Conservation (phyloP, 1,139 yeast genomes). For the Saccharomyces hybrid region DNA sequence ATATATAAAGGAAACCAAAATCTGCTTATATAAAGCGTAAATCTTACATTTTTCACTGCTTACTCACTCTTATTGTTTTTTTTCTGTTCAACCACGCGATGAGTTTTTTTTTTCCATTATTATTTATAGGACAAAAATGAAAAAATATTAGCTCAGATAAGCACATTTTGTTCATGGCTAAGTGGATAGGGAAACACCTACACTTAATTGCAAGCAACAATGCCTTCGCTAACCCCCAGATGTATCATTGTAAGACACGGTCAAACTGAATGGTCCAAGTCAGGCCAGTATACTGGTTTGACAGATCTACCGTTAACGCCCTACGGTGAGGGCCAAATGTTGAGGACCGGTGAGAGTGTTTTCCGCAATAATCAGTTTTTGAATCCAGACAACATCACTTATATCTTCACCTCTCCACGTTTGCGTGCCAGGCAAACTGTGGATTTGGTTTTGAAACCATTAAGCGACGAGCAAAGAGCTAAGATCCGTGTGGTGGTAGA, state of each 20-base stretch:
- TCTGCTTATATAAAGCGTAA: neutral
- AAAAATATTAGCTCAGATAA: neutral
- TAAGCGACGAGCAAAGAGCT: slow-evolving; percentile 43
- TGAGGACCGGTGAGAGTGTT: slow-evolving; percentile 61
- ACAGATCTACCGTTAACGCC: slow-evolving; percentile 76
- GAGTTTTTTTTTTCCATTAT: neutral
- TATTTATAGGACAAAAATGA: neutral
- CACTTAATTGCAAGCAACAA: slow-evolving; percentile 25
- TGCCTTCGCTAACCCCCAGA: slow-evolving; percentile 48
- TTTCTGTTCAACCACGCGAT: neutral
- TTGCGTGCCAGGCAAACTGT: slow-evolving; percentile 69
- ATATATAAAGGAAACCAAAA: neutral
- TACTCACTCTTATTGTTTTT: neutral
- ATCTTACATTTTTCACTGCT: neutral
- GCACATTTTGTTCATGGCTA: neutral
- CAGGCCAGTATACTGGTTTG: slow-evolving; percentile 83
- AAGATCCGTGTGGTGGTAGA: slow-evolving; percentile 46
- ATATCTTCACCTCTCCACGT: slow-evolving; percentile 74
- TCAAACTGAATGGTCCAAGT: slow-evolving; percentile 92
- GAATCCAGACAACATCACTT: slow-evolving; percentile 53
- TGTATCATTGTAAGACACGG: slow-evolving; percentile 69
- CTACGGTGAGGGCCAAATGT: slow-evolving; percentile 71
- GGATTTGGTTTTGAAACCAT: slow-evolving; percentile 43
- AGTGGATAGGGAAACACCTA: neutral
- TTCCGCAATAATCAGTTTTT: slow-evolving; percentile 54